These are phyloP conservation scores for Microstroma glucosiphilum DNA, from an alignment of 1,284 basidiomycete genomes.

Conservation along the genomic window DNA sequence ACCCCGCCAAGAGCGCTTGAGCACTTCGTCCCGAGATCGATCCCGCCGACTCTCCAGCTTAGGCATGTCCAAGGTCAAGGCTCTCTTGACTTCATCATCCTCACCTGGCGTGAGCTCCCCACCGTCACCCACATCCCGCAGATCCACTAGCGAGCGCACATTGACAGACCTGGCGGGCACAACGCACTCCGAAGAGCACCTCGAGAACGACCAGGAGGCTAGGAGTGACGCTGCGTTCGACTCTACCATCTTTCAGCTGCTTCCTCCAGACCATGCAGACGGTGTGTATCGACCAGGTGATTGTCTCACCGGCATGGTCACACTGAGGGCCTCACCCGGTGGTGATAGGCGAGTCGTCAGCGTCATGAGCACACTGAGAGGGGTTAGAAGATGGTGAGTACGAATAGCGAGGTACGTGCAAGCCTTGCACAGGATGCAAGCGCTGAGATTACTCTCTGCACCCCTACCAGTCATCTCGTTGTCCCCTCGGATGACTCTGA, in stretches of 20 bases:
- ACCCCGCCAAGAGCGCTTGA: neutral
- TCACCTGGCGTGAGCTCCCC: no score
- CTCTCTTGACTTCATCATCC: no score
- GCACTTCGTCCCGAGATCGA: neutral
- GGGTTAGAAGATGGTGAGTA: neutral
- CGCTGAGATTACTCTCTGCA: neutral
- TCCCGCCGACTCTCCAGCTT: neutral
- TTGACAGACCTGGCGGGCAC: no score
- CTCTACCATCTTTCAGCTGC: no score
- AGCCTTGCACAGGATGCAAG: neutral
- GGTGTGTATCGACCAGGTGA: constrained; percentile 4
- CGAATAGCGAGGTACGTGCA: neutral
- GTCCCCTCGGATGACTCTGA: neutral
- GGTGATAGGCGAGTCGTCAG: neutral
- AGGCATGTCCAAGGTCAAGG: no score
- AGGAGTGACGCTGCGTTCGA: no score
- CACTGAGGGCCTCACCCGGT: neutral
- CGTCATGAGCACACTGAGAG: neutral
- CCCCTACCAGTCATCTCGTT: neutral
- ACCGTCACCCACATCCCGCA: no score
- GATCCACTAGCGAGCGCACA: no score
- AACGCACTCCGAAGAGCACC: no score
- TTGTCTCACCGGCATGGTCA: neutral
- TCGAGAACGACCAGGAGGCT: no score
- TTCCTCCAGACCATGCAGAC: neutral